phyloP scores from a whole-genome alignment of 192 early-diverging fungal species.

The Backusella macrospora region DNA sequence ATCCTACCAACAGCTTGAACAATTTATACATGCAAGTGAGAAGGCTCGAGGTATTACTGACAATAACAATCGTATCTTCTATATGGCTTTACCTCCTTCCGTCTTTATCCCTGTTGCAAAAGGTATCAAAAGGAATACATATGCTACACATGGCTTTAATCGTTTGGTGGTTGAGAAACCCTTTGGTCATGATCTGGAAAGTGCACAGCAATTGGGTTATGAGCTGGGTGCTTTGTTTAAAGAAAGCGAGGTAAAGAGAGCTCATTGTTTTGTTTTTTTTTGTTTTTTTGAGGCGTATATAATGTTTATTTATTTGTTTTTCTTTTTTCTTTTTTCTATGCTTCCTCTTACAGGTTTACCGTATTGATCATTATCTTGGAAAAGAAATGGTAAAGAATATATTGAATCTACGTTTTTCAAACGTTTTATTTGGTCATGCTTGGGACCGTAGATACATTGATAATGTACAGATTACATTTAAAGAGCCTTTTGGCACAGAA shows the following conservation, averaged over 20 bases:
- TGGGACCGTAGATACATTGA: slow-evolving; percentile 89
- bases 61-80: slow-evolving; percentile 81
- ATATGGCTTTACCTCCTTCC: slow-evolving; percentile 95
- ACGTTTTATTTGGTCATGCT: slow-evolving; percentile 89
- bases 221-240: slow-evolving; percentile 77
- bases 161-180: slow-evolving; percentile 97
- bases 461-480: slow-evolving; percentile 98
- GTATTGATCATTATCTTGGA: slow-evolving; percentile 98
- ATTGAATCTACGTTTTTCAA: slow-evolving; percentile 91
- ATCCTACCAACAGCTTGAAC: slow-evolving; percentile 69
- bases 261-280: too few species aligned
- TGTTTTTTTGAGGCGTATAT: background rate
- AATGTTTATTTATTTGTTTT: slow-evolving; percentile 9
- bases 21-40: slow-evolving; percentile 63
- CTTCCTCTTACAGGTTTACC: too few species aligned
- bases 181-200: slow-evolving; percentile 92
- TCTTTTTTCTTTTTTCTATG: background rate
- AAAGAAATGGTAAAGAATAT: slow-evolving; percentile 99
- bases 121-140: slow-evolving; percentile 71
- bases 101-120: slow-evolving; percentile 90
- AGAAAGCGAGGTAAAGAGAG: slow-evolving; percentile 77
- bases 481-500: slow-evolving; percentile 95
- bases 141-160: slow-evolving; percentile 67
- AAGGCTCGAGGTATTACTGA: slow-evolving; percentile 25
- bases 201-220: slow-evolving; percentile 69